These are phyloP conservation scores for Bremia lactucae DNA, from an alignment of 352 stramenopile genomes.

Conservation along the genomic window DNA sequence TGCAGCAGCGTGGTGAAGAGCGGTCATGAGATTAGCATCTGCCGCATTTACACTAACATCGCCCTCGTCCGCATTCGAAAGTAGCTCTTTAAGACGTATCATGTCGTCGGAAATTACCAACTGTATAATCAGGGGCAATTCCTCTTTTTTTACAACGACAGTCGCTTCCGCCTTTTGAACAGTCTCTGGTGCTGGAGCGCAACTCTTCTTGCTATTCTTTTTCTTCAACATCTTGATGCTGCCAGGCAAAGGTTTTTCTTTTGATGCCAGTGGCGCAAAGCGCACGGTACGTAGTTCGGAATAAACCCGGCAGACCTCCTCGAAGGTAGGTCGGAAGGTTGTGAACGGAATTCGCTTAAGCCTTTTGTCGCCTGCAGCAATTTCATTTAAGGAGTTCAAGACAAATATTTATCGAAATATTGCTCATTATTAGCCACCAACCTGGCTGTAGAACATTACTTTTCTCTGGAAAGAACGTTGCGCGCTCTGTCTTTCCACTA, in stretches of 20 bases:
- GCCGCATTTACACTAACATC: slow-evolving; percentile 39
- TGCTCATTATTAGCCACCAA: slow-evolving; percentile 13
- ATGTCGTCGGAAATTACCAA: slow-evolving; percentile 25
- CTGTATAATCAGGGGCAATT: slow-evolving; percentile 33
- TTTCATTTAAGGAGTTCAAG: slow-evolving; percentile 1
- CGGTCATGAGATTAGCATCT: slow-evolving; percentile 63
- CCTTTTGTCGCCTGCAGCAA: slow-evolving; percentile 33
- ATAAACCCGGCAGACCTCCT: slow-evolving; percentile 72
- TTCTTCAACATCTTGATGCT: slow-evolving; percentile 21
- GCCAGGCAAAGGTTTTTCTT: slow-evolving; percentile 6
- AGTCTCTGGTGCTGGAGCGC: not conserved
- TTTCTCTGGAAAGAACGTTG: slow-evolving; percentile 75
- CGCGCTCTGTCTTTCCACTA: slow-evolving; percentile 55
- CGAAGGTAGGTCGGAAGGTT: slow-evolving; percentile 78
- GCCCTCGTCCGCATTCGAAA: slow-evolving; percentile 13
- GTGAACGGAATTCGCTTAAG: slow-evolving; percentile 75
- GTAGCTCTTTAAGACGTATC: slow-evolving; percentile 27
- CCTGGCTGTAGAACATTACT: slow-evolving; percentile 39
- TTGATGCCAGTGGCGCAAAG: slow-evolving; percentile 40
- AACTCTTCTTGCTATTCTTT: slow-evolving; percentile 11
- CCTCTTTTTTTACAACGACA: slow-evolving; percentile 6
- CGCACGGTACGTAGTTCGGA: slow-evolving; percentile 57
- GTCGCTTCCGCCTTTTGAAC: slow-evolving; percentile 5
- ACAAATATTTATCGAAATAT: too few species aligned
- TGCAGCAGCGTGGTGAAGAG: slow-evolving; percentile 58